phyloP scores from a whole-genome alignment of 768 basidiomycete genomes.

The Suillus ampliporus region DNA sequence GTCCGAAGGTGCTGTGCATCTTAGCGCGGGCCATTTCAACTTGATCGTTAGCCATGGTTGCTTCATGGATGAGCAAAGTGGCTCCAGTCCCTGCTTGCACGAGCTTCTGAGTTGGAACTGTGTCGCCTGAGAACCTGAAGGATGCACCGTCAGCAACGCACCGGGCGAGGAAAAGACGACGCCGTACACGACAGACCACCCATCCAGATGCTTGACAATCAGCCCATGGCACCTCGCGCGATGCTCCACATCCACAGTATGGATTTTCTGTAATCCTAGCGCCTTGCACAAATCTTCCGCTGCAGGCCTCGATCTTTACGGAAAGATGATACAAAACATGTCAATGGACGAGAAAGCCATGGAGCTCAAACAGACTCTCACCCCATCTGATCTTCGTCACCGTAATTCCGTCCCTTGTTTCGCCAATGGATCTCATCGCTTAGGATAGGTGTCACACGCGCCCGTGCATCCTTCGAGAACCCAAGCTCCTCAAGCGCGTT shows the following conservation, averaged over 20 bases:
- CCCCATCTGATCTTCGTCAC: conserved; percentile 7
- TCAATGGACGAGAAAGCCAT: background rate
- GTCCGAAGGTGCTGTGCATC: conserved; percentile 88
- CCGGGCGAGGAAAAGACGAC: background rate
- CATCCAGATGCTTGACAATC: conserved; percentile 68
- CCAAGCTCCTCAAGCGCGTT: conserved; percentile 76
- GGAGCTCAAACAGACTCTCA: background rate
- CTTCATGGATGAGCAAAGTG: conserved; percentile 92
- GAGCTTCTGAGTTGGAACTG: conserved; percentile 73
- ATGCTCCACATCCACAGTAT: conserved; percentile 77
- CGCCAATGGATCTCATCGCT: conserved; percentile 61
- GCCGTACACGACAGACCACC: conserved; percentile 49
- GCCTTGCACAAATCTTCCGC: conserved; percentile 50
- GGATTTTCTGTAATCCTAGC: conserved; percentile 64
- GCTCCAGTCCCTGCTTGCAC: conserved; percentile 66
- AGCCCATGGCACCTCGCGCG: conserved; percentile 74
- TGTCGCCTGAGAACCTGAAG: conserved; percentile 90
- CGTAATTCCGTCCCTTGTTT: conserved; percentile 26
- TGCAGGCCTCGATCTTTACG: conserved; percentile 49
- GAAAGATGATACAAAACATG: background rate
- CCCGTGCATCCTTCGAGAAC: conserved; percentile 49
- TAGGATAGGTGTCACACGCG: conserved; percentile 60
- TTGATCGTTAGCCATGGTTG: conserved; percentile 89
- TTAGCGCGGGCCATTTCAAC: conserved; percentile 73
- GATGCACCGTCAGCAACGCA: conserved; percentile 1